Percentiles rank a stretch among this genome's conserved stretches.
These are phyloP conservation scores for Cyclotella sp. DNA, from an alignment of 108 stramenopile species.

Conservation along the genomic window DNA sequence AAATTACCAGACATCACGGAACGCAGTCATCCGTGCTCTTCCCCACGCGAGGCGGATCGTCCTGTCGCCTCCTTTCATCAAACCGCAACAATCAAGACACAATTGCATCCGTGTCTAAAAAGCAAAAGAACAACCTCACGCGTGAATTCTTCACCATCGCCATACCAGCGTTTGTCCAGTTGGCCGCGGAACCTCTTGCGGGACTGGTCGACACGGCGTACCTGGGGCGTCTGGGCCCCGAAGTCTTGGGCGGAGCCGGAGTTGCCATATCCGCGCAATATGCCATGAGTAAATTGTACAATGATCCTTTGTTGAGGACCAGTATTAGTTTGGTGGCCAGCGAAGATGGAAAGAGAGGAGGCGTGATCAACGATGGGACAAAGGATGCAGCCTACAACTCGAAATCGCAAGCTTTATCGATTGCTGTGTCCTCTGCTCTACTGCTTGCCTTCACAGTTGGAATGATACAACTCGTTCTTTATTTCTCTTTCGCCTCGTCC, in stretches of 20 bases:
- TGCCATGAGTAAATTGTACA: conserved; percentile 89
- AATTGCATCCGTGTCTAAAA: neutral
- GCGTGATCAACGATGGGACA: neutral
- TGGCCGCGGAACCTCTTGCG: conserved; percentile 93
- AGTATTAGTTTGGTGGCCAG: conserved; percentile 89
- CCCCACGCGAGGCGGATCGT: neutral
- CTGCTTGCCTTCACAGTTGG: conserved; percentile 85
- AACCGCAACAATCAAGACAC: neutral
- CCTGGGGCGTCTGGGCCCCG: conserved; percentile 82
- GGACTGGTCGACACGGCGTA: conserved; percentile 91
- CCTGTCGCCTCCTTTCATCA: neutral
- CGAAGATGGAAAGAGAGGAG: conserved; percentile 65
- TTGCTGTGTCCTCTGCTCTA: conserved; percentile 88
- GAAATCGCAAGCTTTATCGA: conserved; percentile 53
- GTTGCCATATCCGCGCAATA: conserved; percentile 94
- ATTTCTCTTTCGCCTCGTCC: conserved; percentile 56
- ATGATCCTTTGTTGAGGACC: conserved; percentile 91
- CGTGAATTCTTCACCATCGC: conserved; percentile 86
- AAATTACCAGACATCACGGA: too few species aligned
- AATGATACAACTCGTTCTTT: conserved; percentile 78
- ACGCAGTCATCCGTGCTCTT: neutral
- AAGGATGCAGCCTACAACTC: neutral
- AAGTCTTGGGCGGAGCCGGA: conserved; percentile 91
- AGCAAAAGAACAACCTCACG: conserved; percentile 51
- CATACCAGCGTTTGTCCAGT: conserved; percentile 86